Evolutionary conservation across 495 filamentous ascomycete genomes (phyloP), one percentile per base, ranked within the genome.

Genomic region (Aspergillus incahuasiensis): DNA sequence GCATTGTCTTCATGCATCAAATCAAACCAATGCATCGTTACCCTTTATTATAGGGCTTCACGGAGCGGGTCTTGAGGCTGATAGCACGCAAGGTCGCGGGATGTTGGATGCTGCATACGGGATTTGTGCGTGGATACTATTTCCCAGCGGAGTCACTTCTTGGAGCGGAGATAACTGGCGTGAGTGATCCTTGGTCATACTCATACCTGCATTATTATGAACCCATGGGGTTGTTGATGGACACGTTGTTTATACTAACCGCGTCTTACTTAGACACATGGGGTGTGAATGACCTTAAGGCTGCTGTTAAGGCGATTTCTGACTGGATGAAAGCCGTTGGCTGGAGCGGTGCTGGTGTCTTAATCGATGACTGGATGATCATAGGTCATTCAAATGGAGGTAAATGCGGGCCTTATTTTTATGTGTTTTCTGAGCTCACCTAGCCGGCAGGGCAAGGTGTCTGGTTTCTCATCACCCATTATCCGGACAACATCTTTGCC

Each of bases 91-190:
- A 48, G 74, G 75, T 7, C 69, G 76, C 43, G 65, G 77, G 44
- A 70, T 75, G 48, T 64, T 85, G 30, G 73, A 82, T 61, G 61
- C 63, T 30, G 67, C 79, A 3, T 71, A 78, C 6, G 75, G 83
- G 50, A 62, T 83, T 30, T 80, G 75, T 56, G 72, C 80, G 3
- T 86, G 80, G 81, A 61, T 77, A 24, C 52, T 85, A n/a, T 75
- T 84, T 56, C 82, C 82, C 18, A 79, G 73, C 8, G 83, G 82
- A 34, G 78, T 79, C 18, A 85, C 82, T 20, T 68, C 81, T 15
- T 86, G 83, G 82, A 81, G 79, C 60, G 76, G 78, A 35, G 82
- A 85, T 64, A 83, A 86, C 62, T 85, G 82, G 82, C 82, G 79
- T 79, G 70, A 68, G 76, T 48, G n/a, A n/a, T n/a, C n/a, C 38